Evolutionary conservation across 2,329 filamentous ascomycete genomes (phyloP).

Genomic region (Aspergillus ochraceoroseus): DNA sequence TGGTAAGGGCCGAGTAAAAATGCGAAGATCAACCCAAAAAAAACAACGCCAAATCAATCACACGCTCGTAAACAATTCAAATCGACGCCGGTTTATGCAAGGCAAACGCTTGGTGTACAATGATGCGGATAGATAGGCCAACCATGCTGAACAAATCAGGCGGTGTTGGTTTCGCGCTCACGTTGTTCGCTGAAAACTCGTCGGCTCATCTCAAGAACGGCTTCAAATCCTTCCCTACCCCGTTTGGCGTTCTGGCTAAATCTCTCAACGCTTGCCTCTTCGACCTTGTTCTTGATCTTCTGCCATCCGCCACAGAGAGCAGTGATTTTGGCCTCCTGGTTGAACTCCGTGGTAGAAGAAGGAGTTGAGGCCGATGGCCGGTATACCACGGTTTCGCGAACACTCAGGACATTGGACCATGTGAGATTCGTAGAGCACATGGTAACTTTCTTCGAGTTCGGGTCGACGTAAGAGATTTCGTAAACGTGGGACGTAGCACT

Average conservation of each 20-base stretch:
- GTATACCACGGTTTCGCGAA: slow-evolving; percentile 91
- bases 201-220: slow-evolving; percentile 86
- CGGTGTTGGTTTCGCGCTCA: slow-evolving; percentile 53
- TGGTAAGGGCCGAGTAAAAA: slow-evolving; percentile 1
- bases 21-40: slow-evolving; percentile 1
- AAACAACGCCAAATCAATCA: slow-evolving; percentile 25
- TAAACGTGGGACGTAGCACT: slow-evolving; percentile 82
- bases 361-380: slow-evolving; percentile 54
- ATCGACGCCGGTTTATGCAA: slow-evolving; percentile 32
- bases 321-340: slow-evolving; percentile 86
- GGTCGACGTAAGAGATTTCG: slow-evolving; percentile 94
- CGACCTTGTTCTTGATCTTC: slow-evolving; percentile 91
- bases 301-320: slow-evolving; percentile 96
- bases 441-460: slow-evolving; percentile 74
- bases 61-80: slow-evolving; percentile 22
- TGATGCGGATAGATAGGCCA: slow-evolving; percentile 13
- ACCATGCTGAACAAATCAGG: slow-evolving; percentile 14
- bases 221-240: slow-evolving; percentile 91
- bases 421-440: slow-evolving; percentile 97
- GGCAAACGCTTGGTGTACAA: slow-evolving; percentile 25
- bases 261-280: slow-evolving; percentile 80
- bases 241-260: slow-evolving; percentile 89
- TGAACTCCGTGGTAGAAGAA: slow-evolving; percentile 66
- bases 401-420: slow-evolving; percentile 80
- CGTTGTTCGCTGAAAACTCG: slow-evolving; percentile 87